Evolutionary conservation across 352 stramenopile species (phyloP), one percentile per base, ranked within the genome.

Genomic region (Globisporangium orthogonon): DNA sequence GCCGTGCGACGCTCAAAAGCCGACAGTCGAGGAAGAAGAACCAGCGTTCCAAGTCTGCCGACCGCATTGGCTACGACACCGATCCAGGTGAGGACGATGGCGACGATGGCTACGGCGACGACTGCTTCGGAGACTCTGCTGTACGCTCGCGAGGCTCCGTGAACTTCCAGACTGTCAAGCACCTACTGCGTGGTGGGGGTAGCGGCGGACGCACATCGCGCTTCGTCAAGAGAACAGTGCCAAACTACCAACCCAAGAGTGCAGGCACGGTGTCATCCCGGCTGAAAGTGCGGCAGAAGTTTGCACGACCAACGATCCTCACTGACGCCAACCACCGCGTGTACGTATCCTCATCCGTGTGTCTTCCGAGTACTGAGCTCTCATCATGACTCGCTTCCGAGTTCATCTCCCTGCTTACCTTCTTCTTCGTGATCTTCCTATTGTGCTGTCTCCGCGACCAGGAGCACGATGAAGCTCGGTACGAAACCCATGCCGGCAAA

Each of bases 391-490:
- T 41, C 35, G 10, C 35, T 10, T 14, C 23, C 35, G 10, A 15
- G 35, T 41, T 41, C 43, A 6, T 48, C 46, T 37, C 17, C 7
- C 2, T 30, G 14, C 31, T 5, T 17, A 41, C 43, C 15, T 18
- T 39, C 29, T 23, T 44, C 15, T 40, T 23, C 39, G 28, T 35
- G 1, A n/a, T 14, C 31, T 49, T 41, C 40, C 18, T 39, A 45
- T 61, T 39, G 17, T 50, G 43, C 56, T 44, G 40, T 30, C 49
- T 14, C 37, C 43, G 17, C 3, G 2, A 45, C n/a, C 54, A 88
- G 80, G 76, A 89, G 74, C 61, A 70, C 62, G 41, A 91, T 91
- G 80, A 83, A 82, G 52, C 69, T 91, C 14, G 80, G 80, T 3
- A 87, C 78, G 17, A 83, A 69, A 15, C 71, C 76, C 1, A 67